Evolutionary conservation across 257 asterid species (phyloP).

Genomic region (Gardenia jasminoides): DNA sequence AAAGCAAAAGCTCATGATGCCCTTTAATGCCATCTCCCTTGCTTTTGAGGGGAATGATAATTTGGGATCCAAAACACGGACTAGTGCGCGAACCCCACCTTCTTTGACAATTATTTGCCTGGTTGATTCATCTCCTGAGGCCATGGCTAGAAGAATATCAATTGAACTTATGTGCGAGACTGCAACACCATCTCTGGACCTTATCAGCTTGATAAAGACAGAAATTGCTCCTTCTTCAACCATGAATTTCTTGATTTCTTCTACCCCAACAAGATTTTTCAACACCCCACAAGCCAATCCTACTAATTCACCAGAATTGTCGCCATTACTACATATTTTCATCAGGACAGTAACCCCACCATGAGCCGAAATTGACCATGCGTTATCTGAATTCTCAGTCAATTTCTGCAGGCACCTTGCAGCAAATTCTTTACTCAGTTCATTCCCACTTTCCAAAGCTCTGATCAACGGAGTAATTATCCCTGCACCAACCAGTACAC

Average conservation of each 20-base stretch:
- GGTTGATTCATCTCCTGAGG: slow-evolving; percentile 59
- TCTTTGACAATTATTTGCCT: slow-evolving; percentile 46
- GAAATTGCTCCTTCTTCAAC: slow-evolving; percentile 78
- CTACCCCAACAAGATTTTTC: slow-evolving; percentile 78
- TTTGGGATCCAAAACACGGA: slow-evolving; percentile 64
- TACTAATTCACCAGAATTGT: slow-evolving; percentile 40
- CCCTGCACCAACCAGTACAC: slow-evolving; percentile 51
- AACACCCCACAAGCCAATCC: slow-evolving; percentile 67
- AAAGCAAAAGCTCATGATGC: slow-evolving; percentile 54
- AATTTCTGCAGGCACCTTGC: slow-evolving; percentile 75
- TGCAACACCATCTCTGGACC: slow-evolving; percentile 50
- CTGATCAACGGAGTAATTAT: slow-evolving; percentile 61
- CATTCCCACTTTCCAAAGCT: slow-evolving; percentile 65
- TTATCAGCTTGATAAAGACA: slow-evolving; percentile 45
- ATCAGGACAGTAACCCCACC: slow-evolving; percentile 81
- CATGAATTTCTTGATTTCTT: slow-evolving; percentile 83
- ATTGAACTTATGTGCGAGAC: slow-evolving; percentile 48
- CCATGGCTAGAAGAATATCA: slow-evolving; percentile 73
- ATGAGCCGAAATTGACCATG: slow-evolving; percentile 91
- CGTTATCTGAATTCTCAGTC: slow-evolving; percentile 87
- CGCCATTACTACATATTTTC: slow-evolving; percentile 53
- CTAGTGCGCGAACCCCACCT: slow-evolving; percentile 66
- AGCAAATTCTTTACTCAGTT: slow-evolving; percentile 50
- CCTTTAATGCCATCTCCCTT: slow-evolving; percentile 73
- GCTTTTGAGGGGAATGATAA: slow-evolving; percentile 50